Percentiles rank a stretch among this genome's conserved stretches.
These are phyloP conservation scores for Chaetomiaceae sp. DNA, from an alignment of 2,329 filamentous ascomycete genomes.

Conservation along the genomic window DNA sequence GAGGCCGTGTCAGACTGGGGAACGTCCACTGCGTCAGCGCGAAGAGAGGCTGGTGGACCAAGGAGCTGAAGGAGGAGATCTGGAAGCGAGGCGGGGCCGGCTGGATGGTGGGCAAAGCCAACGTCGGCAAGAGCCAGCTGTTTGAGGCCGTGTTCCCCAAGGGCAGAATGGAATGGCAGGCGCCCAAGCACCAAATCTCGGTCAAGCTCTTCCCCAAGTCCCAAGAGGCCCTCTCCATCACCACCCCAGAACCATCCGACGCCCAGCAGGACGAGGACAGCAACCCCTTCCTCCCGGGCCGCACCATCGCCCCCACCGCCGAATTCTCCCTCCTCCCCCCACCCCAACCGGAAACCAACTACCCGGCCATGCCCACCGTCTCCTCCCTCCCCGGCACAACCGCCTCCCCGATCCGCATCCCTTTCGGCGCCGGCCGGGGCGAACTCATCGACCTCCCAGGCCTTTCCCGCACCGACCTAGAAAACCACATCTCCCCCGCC, in stretches of 20 bases:
- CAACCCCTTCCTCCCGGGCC: constrained; percentile 10
- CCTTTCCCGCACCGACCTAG: constrained; percentile 67
- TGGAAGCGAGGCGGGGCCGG: constrained; percentile 77
- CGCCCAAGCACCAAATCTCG: constrained; percentile 35
- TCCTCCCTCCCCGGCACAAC: constrained; percentile 89
- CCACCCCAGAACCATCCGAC: not conserved
- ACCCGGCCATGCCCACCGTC: constrained; percentile 78
- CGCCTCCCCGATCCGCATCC: constrained; percentile 87
- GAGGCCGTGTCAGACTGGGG: constrained; percentile 70
- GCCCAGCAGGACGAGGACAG: not conserved
- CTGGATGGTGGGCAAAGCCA: constrained; percentile 98
- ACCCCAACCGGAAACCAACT: constrained; percentile 64
- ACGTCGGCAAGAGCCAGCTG: constrained; percentile 92
- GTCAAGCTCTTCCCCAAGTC: constrained; percentile 29
- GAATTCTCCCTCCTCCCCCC: constrained; percentile 66
- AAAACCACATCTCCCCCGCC: constrained; percentile 63
- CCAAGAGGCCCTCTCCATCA: no score
- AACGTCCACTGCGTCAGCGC: constrained; percentile 85
- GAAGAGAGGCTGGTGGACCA: constrained; percentile 86
- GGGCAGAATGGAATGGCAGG: constrained; percentile 47
- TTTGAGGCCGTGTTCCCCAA: constrained; percentile 86
- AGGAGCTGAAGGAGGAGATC: constrained; percentile 77
- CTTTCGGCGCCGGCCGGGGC: constrained; percentile 78
- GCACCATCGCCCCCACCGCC: constrained; percentile 25
- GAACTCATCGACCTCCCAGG: constrained; percentile 93